Conservation (phyloP, 2,329 filamentous ascomycete species). For the Fusarium gaditjirri region DNA sequence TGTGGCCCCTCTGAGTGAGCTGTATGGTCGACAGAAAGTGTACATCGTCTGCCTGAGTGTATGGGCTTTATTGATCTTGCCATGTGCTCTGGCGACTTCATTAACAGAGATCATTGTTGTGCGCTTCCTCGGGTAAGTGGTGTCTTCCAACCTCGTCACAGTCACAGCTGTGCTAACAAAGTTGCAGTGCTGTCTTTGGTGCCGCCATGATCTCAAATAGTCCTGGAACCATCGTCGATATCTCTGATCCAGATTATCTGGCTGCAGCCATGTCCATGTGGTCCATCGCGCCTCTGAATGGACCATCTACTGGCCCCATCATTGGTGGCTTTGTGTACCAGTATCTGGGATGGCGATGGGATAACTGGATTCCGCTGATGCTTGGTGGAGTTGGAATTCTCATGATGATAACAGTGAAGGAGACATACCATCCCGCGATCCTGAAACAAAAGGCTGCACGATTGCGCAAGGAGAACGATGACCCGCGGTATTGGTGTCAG, state of each 20-base stretch:
- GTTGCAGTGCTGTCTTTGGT: conserved; percentile 60
- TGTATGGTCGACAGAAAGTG: conserved; percentile 75
- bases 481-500: conserved; percentile 79
- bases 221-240: conserved; percentile 84
- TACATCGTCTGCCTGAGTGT: conserved; percentile 73
- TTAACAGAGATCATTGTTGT: conserved; percentile 75
- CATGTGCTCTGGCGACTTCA: conserved; percentile 75
- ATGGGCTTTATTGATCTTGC: conserved; percentile 77
- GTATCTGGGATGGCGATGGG: conserved; percentile 88
- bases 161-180: not conserved
- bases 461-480: conserved; percentile 73
- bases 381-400: conserved; percentile 70
- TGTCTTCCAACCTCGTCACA: not conserved
- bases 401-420: conserved; percentile 69
- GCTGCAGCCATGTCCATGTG: conserved; percentile 87
- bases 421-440: conserved; percentile 81
- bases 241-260: conserved; percentile 82
- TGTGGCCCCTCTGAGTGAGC: conserved; percentile 77
- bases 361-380: conserved; percentile 83
- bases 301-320: conserved; percentile 56
- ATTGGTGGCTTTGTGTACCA: conserved; percentile 80
- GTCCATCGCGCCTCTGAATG: conserved; percentile 86
- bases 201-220: conserved; percentile 85
- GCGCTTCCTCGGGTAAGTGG: conserved; percentile 74
- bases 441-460: conserved; percentile 73